Evolutionary conservation across 75 land plant species (phyloP), one percentile per base, ranked within the genome.

Genomic region (Pinus tabuliformis): DNA sequence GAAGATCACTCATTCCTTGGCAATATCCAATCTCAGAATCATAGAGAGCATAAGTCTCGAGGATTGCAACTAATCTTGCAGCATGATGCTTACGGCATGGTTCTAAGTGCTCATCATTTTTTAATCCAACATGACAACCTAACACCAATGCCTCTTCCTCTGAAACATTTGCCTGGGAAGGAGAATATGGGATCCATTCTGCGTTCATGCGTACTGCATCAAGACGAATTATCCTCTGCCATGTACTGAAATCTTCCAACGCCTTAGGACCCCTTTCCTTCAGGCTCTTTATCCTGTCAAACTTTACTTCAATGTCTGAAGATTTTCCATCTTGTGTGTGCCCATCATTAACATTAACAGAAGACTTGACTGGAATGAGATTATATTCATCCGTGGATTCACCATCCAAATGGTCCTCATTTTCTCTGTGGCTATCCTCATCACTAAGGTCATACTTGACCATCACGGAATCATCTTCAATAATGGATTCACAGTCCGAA

Each of bases 1-100:
- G 94, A 33, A 95, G 83, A 78, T 95, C 98, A 64, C 98, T 93
- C 98, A 95, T 95, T 26, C 98, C 98, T 76, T 95, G 98, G 77
- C 96, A 95, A 49, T 95, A 93, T 13, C 98, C 98, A 56, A 85
- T 95, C 59, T 92, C 96, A 4, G 89, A 88, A 76, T 95, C 98
- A 72, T 90, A 89, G 4, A 95, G 71, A 28, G 98, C 93, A 78
- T 95, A 95, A 1, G 98, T 96, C 72, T 95, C 98, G 3, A 95
- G 86, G 15, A 95, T 83, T 11, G 86, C 81, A 37, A 95, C 98
- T 12, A 93, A 75, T 14, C 98, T 85, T 26, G 98, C 90, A 17
- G 98, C 98, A 79, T 95, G 96, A 78, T 84, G 87, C 62, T 91
- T 83, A 59, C 85, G 62, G 63, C 83, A 81, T 1, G 98, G 91